Percentiles rank a stretch among this genome's conserved stretches.
These are phyloP conservation scores for Dendryphion nanum DNA, from an alignment of 2,329 filamentous ascomycete genomes.

Conservation along the genomic window DNA sequence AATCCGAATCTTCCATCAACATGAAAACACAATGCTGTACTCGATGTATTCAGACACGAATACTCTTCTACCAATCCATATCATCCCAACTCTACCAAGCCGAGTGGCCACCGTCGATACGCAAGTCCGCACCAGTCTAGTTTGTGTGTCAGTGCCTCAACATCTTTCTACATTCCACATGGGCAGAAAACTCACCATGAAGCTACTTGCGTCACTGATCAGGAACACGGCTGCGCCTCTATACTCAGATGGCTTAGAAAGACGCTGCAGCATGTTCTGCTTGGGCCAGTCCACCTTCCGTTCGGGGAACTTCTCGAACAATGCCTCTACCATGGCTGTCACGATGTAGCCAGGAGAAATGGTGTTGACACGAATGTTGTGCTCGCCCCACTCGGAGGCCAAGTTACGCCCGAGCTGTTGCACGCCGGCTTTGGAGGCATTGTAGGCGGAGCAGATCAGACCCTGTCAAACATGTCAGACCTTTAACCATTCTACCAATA, in stretches of 20 bases:
- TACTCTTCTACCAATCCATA: too few relatives aligned
- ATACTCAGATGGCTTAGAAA: constrained; percentile 37
- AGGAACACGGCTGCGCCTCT: constrained; percentile 39
- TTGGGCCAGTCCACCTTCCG: constrained; percentile 67
- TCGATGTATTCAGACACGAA: too few relatives aligned
- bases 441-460: constrained; percentile 68
- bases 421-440: constrained; percentile 73
- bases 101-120: constrained; percentile 40
- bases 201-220: constrained; percentile 41
- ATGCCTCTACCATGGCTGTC: constrained; percentile 77
- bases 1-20: too few relatives aligned
- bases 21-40: too few relatives aligned
- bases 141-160: constrained; percentile 6
- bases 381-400: constrained; percentile 68
- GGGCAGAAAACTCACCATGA: constrained; percentile 28
- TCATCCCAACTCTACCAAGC: constrained; percentile 36
- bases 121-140: constrained; percentile 36
- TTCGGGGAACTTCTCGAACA: constrained; percentile 76
- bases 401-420: constrained; percentile 70
- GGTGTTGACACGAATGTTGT: constrained; percentile 77
- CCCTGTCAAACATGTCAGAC: constrained; percentile 49
- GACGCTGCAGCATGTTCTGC: constrained; percentile 74
- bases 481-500: too few relatives aligned
- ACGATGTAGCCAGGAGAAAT: constrained; percentile 79
- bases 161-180: not conserved